Conservation (phyloP, 371 early-diverging fungal species). For the Apophysomyces variabilis region DNA sequence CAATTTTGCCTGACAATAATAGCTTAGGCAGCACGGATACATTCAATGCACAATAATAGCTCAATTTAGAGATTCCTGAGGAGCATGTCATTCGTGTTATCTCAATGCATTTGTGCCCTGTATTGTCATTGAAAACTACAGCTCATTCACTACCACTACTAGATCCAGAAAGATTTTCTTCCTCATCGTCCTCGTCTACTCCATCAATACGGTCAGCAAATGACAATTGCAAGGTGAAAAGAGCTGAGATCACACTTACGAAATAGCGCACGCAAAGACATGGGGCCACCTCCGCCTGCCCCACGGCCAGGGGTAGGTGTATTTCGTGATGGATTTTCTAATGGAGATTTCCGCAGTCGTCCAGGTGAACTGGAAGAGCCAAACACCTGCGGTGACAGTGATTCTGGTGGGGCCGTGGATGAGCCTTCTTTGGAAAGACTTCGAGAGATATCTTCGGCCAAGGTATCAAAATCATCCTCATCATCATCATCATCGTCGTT, state of each 20-base stretch:
- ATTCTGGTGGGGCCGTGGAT: constrained; percentile 3
- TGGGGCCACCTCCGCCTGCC: constrained; percentile 4
- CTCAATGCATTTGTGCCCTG: too few relatives aligned
- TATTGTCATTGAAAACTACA: too few relatives aligned
- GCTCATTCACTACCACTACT: constrained; percentile 10
- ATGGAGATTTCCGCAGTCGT: constrained; percentile 5
- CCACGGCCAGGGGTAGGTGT: not conserved
- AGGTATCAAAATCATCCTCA: constrained; percentile 24
- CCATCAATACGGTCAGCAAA: not conserved
- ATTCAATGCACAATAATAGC: too few relatives aligned
- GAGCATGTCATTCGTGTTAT: too few relatives aligned
- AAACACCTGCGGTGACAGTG: constrained; percentile 5
- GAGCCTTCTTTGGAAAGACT: constrained; percentile 12
- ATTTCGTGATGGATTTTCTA: not conserved
- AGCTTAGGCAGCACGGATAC: too few relatives aligned
- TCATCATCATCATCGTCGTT: constrained; percentile 21
- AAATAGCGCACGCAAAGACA: constrained; percentile 16
- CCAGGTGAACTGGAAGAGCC: constrained; percentile 9
- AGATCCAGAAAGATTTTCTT: constrained; percentile 17
- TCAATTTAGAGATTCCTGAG: too few relatives aligned
- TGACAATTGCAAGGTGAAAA: not conserved
- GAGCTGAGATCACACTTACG: constrained; percentile 9
- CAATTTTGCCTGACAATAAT: too few relatives aligned
- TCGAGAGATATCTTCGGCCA: constrained; percentile 19
- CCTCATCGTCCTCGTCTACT: constrained; percentile 20